Evolutionary conservation across 2,329 filamentous ascomycete genomes (phyloP), one percentile per base, ranked within the genome.

Genomic region (Trichoderma sp.): DNA sequence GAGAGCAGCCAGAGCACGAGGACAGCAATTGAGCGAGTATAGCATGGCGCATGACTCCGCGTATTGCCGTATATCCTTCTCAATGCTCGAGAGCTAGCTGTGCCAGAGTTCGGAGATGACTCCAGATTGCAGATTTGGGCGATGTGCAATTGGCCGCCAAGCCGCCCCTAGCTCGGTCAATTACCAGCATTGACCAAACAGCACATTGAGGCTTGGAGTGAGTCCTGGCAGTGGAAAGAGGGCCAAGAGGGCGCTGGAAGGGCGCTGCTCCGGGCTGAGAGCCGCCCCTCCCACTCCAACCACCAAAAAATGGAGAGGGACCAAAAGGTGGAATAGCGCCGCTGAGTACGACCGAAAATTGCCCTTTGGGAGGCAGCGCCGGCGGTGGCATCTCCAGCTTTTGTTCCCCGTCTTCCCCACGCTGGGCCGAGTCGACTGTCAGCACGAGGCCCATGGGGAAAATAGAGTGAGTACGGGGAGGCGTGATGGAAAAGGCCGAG

Each of bases 281-380:
- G 38, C 5, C 41, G 45, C 38, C 59, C 69, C 59, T 63, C 60
- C 60, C 60, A 63, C 50, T 60, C 50, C 50, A 41, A 50, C 35
- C 59, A 45, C 69, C 69, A 41, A 24, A 27, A 27, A 18, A 63
- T 71, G 35, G 56, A 24, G 53, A 62, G 53, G 60, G n/a, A 16
- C 18, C 38, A 62, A 62, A 71, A 62, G 53, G 56, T 77, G 78
- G 77, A 75, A 78, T 81, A 81, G 81, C 79, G 81, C 75, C 62
- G 75, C 77, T 75, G 79, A 83, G 80, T 83, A 83, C 79, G 79
- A 81, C 82, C 82, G 82, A 83, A 81, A 80, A 81, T 81, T 78
- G 76, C 80, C 81, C 80, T 81, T 82, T 78, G 76, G 78, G 77
- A 76, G 53, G 68, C 66, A 62, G 73, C 67, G 77, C 77, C 75